Evolutionary conservation across 1,284 basidiomycete species (phyloP), one percentile per base, ranked within the genome.

Genomic region (Cryptococcus wingfieldii): DNA sequence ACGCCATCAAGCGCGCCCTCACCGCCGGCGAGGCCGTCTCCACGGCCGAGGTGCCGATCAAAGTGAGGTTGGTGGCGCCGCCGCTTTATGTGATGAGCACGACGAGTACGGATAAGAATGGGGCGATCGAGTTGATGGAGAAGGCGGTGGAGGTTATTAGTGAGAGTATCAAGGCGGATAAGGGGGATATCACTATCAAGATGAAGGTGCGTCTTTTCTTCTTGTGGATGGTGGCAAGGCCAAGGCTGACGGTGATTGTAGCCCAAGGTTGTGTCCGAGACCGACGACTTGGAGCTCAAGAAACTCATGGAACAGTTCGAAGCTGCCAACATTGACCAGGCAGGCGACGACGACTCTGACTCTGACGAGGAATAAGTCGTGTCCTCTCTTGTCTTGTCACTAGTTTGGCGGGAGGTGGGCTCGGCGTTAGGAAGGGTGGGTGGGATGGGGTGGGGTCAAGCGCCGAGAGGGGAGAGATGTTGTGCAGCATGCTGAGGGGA

Each of bases 251-350:
- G 27, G 37, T 38, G 16, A 31, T n/a, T 18, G 48, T 68, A 93
- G 90, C 93, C 93, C 64, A 97, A 96, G 82, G 91, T 92, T 10
- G 88, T 97, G 49, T 91, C 89, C n/a, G 94, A 96, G 75, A 90
- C 89, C 7, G 94, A 97, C 77, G 94, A 97, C 76, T 87, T 91
- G 63, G 93, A 96, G 75, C 83, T 97, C 64, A 91, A 90, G 7
- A 87, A 90, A 63, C 86, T 94, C 69, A 96, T 97, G 92, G 90
- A 88, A 49, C 89, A 91, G 76, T 91, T 88, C 37, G 86, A 87
- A 59, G 82, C 85, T 70, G 92, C 94, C 78, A 97, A 97, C 74
- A 89, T 86, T 38, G 92, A 96, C 72, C 90, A 96, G 1, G 92
- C 90, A 27, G 93, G 92, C 56, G 92, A 95, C 76, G 90, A 94